These are phyloP conservation scores for Jamesozyma rosinii DNA, from an alignment of 805 yeast species.

Conservation along the genomic window DNA sequence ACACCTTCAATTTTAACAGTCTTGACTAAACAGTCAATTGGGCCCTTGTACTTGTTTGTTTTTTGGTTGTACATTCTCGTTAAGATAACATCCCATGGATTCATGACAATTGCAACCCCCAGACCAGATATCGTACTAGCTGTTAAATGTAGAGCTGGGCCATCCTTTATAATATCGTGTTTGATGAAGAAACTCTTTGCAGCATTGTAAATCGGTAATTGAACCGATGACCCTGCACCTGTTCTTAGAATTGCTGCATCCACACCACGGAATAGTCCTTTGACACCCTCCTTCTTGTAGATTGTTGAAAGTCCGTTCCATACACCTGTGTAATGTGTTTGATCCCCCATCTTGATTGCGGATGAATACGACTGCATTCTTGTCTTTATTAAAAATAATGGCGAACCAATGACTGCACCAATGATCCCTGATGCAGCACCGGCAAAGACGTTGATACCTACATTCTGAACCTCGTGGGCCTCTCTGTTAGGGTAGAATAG, in stretches of 20 bases:
- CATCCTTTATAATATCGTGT: constrained; percentile 46
- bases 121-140: constrained; percentile 76
- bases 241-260: constrained; percentile 93
- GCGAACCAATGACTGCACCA: constrained; percentile 86
- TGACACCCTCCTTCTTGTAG: constrained; percentile 63
- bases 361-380: constrained; percentile 90
- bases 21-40: constrained; percentile 79
- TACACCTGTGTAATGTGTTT: constrained; percentile 71
- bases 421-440: constrained; percentile 82
- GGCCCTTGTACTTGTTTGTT: constrained; percentile 77
- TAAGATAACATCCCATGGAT: constrained; percentile 92
- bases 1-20: constrained; percentile 80
- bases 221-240: constrained; percentile 92
- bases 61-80: constrained; percentile 93
- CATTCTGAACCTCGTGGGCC: constrained; percentile 40
- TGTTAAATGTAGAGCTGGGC: constrained; percentile 59
- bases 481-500: constrained; percentile 44
- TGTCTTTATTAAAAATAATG: constrained; percentile 85
- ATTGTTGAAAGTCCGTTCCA: constrained; percentile 60
- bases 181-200: constrained; percentile 56
- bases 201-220: constrained; percentile 79
- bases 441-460: constrained; percentile 57
- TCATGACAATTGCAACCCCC: constrained; percentile 92
- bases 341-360: constrained; percentile 70
- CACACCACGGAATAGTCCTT: constrained; percentile 80